Evolutionary conservation across 345 rosid species (phyloP).

Genomic region (Pugionium dolabratum): DNA sequence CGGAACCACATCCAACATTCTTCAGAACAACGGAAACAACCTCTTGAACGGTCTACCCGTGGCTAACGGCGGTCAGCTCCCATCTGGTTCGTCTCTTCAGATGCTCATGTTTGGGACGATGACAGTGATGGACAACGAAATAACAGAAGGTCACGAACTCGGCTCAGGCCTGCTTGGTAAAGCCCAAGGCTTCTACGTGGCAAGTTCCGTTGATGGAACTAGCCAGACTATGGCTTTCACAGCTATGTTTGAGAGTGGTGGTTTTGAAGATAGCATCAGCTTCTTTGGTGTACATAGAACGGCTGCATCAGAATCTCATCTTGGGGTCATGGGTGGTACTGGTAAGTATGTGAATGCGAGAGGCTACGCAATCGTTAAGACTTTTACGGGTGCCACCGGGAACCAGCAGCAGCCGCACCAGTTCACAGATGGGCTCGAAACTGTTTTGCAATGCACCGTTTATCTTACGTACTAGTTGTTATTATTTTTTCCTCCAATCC

Average conservation of each 20-base stretch:
- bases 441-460: constrained; percentile 59
- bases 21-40: constrained; percentile 55
- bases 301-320: constrained; percentile 31
- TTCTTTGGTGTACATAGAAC: too few relatives aligned
- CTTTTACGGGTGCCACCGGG: constrained; percentile 53
- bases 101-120: constrained; percentile 82
- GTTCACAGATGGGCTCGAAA: constrained; percentile 68
- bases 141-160: constrained; percentile 68
- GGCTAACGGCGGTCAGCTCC: constrained; percentile 54
- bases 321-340: constrained; percentile 87
- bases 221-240: constrained; percentile 83
- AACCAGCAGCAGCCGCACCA: constrained; percentile 40
- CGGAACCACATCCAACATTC: constrained; percentile 53
- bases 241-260: constrained; percentile 71
- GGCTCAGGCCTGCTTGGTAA: constrained; percentile 68
- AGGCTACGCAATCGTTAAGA: constrained; percentile 70
- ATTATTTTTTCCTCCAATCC: neutral
- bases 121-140: constrained; percentile 73
- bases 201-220: constrained; percentile 72
- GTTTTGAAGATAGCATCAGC: constrained; percentile 64
- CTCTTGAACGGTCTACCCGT: constrained; percentile 46
- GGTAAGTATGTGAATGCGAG: constrained; percentile 77
- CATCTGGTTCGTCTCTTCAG: constrained; percentile 53
- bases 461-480: constrained; percentile 51
- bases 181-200: constrained; percentile 78